Base-by-base conservation (phyloP, 805 yeast genomes). In the Metschnikowia drakensbergensis region DNA sequence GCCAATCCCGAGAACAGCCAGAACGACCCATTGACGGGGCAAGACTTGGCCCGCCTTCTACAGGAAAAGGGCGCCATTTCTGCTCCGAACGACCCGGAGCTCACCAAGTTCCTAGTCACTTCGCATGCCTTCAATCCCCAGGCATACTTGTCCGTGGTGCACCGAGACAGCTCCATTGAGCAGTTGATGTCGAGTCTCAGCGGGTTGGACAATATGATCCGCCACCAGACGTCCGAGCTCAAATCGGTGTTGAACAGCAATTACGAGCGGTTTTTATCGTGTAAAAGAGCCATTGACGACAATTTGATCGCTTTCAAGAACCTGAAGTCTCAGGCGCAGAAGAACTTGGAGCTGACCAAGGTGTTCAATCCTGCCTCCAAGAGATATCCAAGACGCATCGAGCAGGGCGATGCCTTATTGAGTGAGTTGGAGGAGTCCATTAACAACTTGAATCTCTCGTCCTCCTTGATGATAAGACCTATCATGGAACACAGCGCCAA, bases 231-330 rank as follows among this genome's bases (percentile, higher is more conserved):
- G 5, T 48, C 54, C 6, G 67, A 71, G 45, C 62, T 72, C 52
- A 69, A 69, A 49, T 54, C 60, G 2, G 73, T 66, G 7, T 63
- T 72, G 5, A 67, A 70, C 48, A 66, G 64, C 30, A 71, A 72
- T 48, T 72, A 63, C 52, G 54, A 61, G 27, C 60, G 60, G 42
- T 70, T 72, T 44, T 58, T 72, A 44, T 58, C 67, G 46, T 67
- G 73, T 52, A 72, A 72, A 46, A 57, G 59, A 40, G 58, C 69
- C 4, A 70, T 72, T n/a, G 77, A 72, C 52, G 65, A 64, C n/a
- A 61, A 66, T 3, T 58, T 72, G 52, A 58, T 54, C 11, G 61
- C 61, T 6, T 72, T 72, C 55, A 65, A 65, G 48, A 52, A 54
- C 25, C 66, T 54, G 61, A 70, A 69, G 54, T 64, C 73, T 5